These are phyloP conservation scores for Solanum gandarillasii DNA, from an alignment of 257 asterid species.

Conservation along the genomic window DNA sequence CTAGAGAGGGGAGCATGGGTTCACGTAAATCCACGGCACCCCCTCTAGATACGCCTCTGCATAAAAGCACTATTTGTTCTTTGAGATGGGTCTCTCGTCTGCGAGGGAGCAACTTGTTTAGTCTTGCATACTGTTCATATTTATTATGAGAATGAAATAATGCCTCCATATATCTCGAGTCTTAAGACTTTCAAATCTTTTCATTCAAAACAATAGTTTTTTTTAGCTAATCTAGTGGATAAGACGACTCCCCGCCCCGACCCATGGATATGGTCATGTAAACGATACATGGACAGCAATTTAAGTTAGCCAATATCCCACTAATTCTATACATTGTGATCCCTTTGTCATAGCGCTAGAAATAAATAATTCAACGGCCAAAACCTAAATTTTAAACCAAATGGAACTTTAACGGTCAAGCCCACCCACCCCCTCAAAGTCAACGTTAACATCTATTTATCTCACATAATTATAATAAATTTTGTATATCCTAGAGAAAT, in stretches of 20 bases:
- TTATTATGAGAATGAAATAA: no score
- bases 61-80: no score
- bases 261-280: neutral
- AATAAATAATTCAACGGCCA: neutral
- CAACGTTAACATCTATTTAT: slow-evolving; percentile 9
- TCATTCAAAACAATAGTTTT: neutral
- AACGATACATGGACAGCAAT: neutral
- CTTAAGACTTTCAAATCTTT: accelerated
- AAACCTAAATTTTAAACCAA: neutral
- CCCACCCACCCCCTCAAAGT: neutral
- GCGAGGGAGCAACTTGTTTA: neutral
- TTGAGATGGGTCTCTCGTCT: no score
- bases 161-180: neutral
- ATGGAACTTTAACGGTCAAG: neutral
- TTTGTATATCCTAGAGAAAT: neutral
- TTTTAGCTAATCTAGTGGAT: neutral
- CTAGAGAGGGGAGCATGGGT: no score
- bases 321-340: neutral
- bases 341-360: neutral
- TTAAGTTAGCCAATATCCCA: neutral
- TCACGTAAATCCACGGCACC: no score
- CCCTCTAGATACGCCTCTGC: no score
- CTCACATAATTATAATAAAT: neutral
- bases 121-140: neutral
- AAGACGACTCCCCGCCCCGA: neutral